These are phyloP conservation scores for Citeromyces siamensis DNA, from an alignment of 1,139 yeast genomes.

Conservation along the genomic window DNA sequence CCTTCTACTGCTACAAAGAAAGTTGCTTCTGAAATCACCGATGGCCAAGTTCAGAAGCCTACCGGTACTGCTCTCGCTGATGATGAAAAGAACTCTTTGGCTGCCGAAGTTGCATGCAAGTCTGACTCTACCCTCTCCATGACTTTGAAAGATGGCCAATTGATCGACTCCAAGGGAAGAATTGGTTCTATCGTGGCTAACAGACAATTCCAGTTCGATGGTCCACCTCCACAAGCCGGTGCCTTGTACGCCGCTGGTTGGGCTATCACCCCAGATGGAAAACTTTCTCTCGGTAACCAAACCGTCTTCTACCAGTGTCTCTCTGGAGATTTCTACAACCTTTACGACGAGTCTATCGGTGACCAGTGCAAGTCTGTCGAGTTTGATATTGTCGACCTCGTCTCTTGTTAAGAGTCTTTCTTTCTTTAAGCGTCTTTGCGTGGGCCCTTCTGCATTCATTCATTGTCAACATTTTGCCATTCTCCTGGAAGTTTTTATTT, in stretches of 20 bases:
- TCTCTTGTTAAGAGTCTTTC: slow-evolving; percentile 33
- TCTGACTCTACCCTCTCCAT: slow-evolving; percentile 39
- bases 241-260: slow-evolving; percentile 80
- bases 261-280: slow-evolving; percentile 53
- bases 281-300: slow-evolving; percentile 56
- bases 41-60: slow-evolving; percentile 19
- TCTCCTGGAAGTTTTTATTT: no score
- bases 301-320: slow-evolving; percentile 67
- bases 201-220: slow-evolving; percentile 84
- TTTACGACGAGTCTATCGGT: slow-evolving; percentile 60
- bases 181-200: slow-evolving; percentile 75
- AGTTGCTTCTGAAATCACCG: slow-evolving; percentile 16
- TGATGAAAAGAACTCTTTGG: slow-evolving; percentile 17
- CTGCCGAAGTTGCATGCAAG: slow-evolving; percentile 35
- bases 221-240: slow-evolving; percentile 90
- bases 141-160: slow-evolving; percentile 36
- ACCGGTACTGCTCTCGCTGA: slow-evolving; percentile 18
- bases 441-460: slow-evolving; percentile 2
- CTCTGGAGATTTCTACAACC: slow-evolving; percentile 74
- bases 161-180: slow-evolving; percentile 56
- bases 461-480: no score
- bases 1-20: slow-evolving; percentile 16
- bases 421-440: not conserved
- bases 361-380: slow-evolving; percentile 54
- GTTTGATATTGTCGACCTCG: slow-evolving; percentile 51